phyloP scores from a whole-genome alignment of 23 red algal genomes.

The Gracilaria domingensis region DNA sequence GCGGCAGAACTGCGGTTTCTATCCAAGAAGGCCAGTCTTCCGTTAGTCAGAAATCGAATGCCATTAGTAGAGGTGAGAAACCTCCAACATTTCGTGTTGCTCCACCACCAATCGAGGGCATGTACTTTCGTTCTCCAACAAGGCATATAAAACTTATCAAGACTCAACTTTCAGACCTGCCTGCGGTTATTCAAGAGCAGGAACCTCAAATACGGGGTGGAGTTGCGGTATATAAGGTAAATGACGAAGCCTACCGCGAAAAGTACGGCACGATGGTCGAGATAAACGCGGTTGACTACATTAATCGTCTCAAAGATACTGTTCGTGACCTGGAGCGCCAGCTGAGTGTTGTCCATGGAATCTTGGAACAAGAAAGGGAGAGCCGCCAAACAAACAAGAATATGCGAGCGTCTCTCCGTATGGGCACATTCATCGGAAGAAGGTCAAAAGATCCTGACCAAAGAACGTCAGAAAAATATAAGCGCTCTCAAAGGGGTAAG shows the following conservation, averaged over 20 bases:
- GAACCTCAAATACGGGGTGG: constrained; percentile 66
- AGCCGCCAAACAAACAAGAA: constrained; percentile 36
- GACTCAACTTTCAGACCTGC: constrained; percentile 64
- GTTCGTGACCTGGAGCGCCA: constrained; percentile 33
- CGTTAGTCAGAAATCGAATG: background rate
- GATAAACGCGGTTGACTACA: constrained; percentile 66
- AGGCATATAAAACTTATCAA: constrained; percentile 67
- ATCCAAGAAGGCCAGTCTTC: background rate
- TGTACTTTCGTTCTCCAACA: constrained; percentile 55
- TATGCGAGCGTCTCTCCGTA: constrained; percentile 30
- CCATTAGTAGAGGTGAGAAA: constrained; percentile 2
- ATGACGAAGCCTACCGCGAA: constrained; percentile 25
- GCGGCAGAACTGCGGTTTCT: background rate
- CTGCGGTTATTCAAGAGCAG: constrained; percentile 37
- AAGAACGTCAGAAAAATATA: constrained; percentile 4
- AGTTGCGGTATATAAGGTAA: constrained; percentile 59
- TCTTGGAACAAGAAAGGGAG: constrained; percentile 34
- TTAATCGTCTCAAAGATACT: constrained; percentile 37
- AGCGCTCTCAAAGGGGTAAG: constrained; percentile 6
- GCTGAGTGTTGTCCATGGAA: constrained; percentile 44
- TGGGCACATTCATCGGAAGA: constrained; percentile 61
- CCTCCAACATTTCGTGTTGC: constrained; percentile 21
- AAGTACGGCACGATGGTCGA: constrained; percentile 56
- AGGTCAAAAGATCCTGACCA: constrained; percentile 45
- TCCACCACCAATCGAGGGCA: constrained; percentile 55